These are phyloP conservation scores for Arachis stenosperma DNA, from an alignment of 306 rosid genomes.

Conservation along the genomic window DNA sequence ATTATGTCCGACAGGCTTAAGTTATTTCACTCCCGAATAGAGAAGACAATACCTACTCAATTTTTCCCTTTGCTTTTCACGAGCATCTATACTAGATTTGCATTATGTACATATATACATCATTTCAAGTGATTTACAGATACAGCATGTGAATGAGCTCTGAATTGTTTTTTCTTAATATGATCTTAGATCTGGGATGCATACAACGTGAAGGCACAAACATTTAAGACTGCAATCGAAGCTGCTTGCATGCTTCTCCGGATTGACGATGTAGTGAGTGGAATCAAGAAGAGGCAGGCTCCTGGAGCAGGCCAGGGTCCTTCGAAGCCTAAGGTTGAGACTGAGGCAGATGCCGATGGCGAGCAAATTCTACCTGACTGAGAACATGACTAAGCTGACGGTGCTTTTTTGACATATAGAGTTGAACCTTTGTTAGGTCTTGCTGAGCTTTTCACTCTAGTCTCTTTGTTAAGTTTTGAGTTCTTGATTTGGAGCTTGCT, in stretches of 20 bases:
- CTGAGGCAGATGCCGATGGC: constrained; percentile 68
- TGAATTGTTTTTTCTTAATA: constrained; percentile 9
- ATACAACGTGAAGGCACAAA: constrained; percentile 83
- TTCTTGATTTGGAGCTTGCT: neutral
- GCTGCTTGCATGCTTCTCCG: constrained; percentile 89
- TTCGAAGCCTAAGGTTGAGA: constrained; percentile 69
- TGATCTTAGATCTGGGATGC: constrained; percentile 77
- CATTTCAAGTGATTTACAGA: neutral
- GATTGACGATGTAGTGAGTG: constrained; percentile 86
- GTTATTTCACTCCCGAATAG: neutral
- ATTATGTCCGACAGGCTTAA: neutral
- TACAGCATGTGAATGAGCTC: neutral
- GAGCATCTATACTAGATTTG: neutral
- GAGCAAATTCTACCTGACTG: constrained; percentile 75
- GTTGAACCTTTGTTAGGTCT: constrained; percentile 18
- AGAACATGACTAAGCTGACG: constrained; percentile 25
- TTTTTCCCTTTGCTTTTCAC: constrained; percentile 1
- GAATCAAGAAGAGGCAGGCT: constrained; percentile 78
- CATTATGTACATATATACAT: neutral
- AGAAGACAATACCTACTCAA: neutral
- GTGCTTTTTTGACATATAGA: constrained; percentile 4
- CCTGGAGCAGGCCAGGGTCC: constrained; percentile 65
- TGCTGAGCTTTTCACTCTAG: constrained; percentile 27
- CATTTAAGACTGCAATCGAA: constrained; percentile 88
- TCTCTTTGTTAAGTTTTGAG: constrained; percentile 22